phyloP scores from a whole-genome alignment of 192 early-diverging fungal species.

The Entomortierella parvispora region DNA sequence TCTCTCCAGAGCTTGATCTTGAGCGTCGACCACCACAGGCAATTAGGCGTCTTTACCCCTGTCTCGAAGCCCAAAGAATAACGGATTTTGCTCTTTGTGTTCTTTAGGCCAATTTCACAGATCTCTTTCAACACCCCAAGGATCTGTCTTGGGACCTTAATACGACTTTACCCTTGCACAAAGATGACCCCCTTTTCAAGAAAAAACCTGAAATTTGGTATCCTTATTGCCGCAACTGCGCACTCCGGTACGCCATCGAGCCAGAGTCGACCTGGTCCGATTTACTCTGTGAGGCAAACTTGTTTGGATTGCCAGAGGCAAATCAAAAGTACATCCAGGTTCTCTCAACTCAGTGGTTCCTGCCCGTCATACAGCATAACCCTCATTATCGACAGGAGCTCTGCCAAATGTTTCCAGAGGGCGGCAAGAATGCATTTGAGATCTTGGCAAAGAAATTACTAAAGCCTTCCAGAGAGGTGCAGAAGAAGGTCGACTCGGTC shows the following conservation, averaged over 20 bases:
- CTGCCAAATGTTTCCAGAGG: conserved; percentile 39
- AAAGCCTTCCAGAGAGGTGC: conserved; percentile 19
- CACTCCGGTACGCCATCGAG: conserved; percentile 35
- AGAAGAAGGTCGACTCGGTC: conserved; percentile 38
- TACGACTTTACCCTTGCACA: conserved; percentile 13
- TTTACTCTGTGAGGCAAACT: conserved; percentile 19
- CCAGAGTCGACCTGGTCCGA: conserved; percentile 37
- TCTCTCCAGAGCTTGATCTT: no score
- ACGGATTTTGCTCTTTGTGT: no score
- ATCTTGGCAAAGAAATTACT: conserved; percentile 18
- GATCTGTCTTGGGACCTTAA: conserved; percentile 32
- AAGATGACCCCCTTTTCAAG: conserved; percentile 20
- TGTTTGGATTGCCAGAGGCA: conserved; percentile 6
- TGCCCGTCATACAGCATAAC: conserved; percentile 45
- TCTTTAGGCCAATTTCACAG: conserved; percentile 50
- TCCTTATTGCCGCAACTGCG: conserved; percentile 48
- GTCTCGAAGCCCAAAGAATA: no score
- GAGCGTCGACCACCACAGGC: no score
- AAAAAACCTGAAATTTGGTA: conserved; percentile 42
- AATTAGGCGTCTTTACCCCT: no score
- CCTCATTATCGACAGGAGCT: conserved; percentile 20
- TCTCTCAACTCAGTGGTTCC: conserved; percentile 45
- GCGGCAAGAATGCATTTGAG: conserved; percentile 32
- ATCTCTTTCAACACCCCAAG: conserved; percentile 34
- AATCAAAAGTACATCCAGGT: conserved; percentile 16